phyloP scores from a whole-genome alignment of 768 basidiomycete species.

The Macrocybe gigantea region DNA sequence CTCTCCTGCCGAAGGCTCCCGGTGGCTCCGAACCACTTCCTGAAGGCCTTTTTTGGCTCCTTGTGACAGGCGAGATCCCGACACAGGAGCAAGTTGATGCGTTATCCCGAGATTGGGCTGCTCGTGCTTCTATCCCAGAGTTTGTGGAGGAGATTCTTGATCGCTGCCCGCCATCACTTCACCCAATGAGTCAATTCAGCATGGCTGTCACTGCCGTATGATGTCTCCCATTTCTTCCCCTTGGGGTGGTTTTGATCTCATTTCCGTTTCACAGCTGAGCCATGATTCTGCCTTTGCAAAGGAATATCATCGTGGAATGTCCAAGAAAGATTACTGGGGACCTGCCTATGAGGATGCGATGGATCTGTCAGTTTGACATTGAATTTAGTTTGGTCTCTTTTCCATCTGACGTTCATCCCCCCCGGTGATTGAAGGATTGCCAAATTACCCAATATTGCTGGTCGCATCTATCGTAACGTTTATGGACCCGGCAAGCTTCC shows the following conservation, averaged over 20 bases:
- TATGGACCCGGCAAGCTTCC: constrained; percentile 86
- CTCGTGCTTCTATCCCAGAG: constrained; percentile 82
- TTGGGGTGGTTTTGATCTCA: constrained; percentile 4
- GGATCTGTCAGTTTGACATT: constrained; percentile 54
- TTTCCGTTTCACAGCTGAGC: constrained; percentile 51
- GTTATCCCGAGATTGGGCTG: constrained; percentile 92
- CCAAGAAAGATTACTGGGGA: constrained; percentile 97
- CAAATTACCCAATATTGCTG: constrained; percentile 95
- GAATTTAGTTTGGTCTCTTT: not conserved
- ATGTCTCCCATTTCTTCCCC: constrained; percentile 4
- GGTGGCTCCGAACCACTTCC: constrained; percentile 89
- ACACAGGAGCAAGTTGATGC: constrained; percentile 82
- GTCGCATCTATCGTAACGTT: constrained; percentile 85
- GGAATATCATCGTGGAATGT: constrained; percentile 86
- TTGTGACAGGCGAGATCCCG: constrained; percentile 92
- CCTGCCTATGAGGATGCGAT: constrained; percentile 87
- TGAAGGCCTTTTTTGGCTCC: constrained; percentile 92
- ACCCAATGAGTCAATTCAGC: constrained; percentile 99
- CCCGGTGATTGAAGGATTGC: constrained; percentile 60
- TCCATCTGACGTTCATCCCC: constrained; percentile 1
- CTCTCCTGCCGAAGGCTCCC: constrained; percentile 82
- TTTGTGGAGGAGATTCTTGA: constrained; percentile 98
- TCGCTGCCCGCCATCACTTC: constrained; percentile 86
- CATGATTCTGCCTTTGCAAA: constrained; percentile 97
- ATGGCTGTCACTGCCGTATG: constrained; percentile 89